Percentiles rank a stretch among this genome's conserved stretches.
Evolutionary conservation across 192 early-diverging fungal species (phyloP).

Genomic region (Coemansia sp.): DNA sequence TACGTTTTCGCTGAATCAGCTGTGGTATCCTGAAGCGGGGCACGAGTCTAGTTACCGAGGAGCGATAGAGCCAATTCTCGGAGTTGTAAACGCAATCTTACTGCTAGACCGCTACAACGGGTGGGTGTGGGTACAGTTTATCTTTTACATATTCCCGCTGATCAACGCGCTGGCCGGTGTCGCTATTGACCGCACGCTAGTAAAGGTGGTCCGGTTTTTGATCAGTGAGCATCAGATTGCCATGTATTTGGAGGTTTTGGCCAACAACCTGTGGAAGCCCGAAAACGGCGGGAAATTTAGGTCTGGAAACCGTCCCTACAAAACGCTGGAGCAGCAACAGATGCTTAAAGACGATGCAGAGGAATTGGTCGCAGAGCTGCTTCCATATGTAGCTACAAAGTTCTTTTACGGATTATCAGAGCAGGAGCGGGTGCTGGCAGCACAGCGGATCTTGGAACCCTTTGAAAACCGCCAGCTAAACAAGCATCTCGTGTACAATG

Average conservation of each 20-base stretch:
- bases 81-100: slow-evolving; percentile 31
- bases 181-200: slow-evolving; percentile 48
- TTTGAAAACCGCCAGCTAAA: slow-evolving; percentile 55
- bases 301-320: slow-evolving; percentile 37
- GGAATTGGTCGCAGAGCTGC: slow-evolving; percentile 44
- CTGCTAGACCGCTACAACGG: slow-evolving; percentile 48
- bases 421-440: slow-evolving; percentile 35
- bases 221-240: slow-evolving; percentile 47
- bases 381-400: slow-evolving; percentile 42
- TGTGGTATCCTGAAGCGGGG: slow-evolving; percentile 39
- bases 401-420: slow-evolving; percentile 49
- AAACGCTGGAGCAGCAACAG: slow-evolving; percentile 50
- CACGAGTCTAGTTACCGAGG: slow-evolving; percentile 37
- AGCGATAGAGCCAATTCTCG: slow-evolving; percentile 39
- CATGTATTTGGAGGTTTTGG: slow-evolving; percentile 29
- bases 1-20: slow-evolving; percentile 54
- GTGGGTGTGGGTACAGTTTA: slow-evolving; percentile 54
- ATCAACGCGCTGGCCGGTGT: slow-evolving; percentile 48
- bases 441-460: slow-evolving; percentile 47
- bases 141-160: slow-evolving; percentile 52
- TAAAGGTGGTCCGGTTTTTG: slow-evolving; percentile 42
- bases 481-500: slow-evolving; percentile 53
- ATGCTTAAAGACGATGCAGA: slow-evolving; percentile 39
- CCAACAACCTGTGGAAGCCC: slow-evolving; percentile 41
- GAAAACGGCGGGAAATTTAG: slow-evolving; percentile 45